A percentile compares a stretch with the other conserved stretches of the same genome.
Evolutionary conservation across 2,329 filamentous ascomycete genomes (phyloP).

Genomic region (Aureobasidium sp.): DNA sequence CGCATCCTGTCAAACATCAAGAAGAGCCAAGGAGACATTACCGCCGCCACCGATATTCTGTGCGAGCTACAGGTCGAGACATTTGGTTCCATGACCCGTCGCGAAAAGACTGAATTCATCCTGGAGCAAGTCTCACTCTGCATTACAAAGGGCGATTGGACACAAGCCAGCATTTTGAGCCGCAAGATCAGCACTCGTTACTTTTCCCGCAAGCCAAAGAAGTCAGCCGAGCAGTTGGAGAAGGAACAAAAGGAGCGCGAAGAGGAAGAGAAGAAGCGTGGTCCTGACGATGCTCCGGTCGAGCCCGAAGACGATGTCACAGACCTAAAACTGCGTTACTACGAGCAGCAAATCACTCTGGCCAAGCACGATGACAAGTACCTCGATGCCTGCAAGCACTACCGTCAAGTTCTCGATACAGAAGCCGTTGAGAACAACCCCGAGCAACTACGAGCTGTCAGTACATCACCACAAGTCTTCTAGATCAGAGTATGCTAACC

Average conservation of each 20-base stretch:
- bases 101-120: slow-evolving; percentile 99
- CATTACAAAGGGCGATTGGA: slow-evolving; percentile 97
- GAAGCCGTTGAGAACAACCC: slow-evolving; percentile 94
- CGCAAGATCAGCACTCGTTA: slow-evolving; percentile 98
- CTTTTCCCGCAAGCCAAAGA: slow-evolving; percentile 90
- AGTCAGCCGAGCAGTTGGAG: slow-evolving; percentile 87
- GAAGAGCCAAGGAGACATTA: slow-evolving; percentile 93
- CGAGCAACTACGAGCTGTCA: slow-evolving; percentile 84
- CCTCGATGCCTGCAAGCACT: slow-evolving; percentile 97
- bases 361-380: slow-evolving; percentile 99
- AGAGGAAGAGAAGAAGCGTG: slow-evolving; percentile 84
- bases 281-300: slow-evolving; percentile 79
- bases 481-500: slow-evolving; percentile 23
- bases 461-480: slow-evolving; percentile 34
- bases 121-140: slow-evolving; percentile 94
- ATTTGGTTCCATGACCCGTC: slow-evolving; percentile 96
- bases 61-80: slow-evolving; percentile 99
- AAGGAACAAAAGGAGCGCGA: slow-evolving; percentile 90
- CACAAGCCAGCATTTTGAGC: slow-evolving; percentile 91
- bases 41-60: slow-evolving; percentile 89
- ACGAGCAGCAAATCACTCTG: slow-evolving; percentile 96
- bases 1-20: slow-evolving; percentile 98
- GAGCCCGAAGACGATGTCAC: slow-evolving; percentile 91
- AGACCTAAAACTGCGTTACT: slow-evolving; percentile 95
- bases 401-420: slow-evolving; percentile 96